Percentiles rank a stretch among this genome's conserved stretches.
Conservation (phyloP, 345 rosid genomes). For the Ceriops zippeliana region DNA sequence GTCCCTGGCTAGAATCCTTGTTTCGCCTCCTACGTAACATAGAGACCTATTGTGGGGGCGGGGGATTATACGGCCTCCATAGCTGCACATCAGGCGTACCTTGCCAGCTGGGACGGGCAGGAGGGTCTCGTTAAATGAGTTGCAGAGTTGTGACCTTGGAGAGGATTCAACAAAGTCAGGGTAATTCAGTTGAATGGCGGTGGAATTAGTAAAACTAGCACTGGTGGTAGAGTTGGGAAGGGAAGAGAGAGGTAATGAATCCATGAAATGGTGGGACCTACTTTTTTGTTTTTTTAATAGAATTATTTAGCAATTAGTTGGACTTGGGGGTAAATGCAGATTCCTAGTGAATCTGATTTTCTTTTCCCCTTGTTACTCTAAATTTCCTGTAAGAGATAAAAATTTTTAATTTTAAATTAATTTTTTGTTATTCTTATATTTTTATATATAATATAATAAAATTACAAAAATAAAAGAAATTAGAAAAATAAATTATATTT, state of each 20-base stretch:
- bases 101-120: conserved; percentile 55
- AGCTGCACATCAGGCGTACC: conserved; percentile 90
- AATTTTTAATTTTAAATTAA: no score
- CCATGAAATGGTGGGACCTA: conserved; percentile 20
- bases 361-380: no score
- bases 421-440: no score
- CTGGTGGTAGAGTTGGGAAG: conserved; percentile 12
- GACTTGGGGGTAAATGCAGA: no score
- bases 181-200: conserved; percentile 26
- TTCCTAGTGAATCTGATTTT: no score
- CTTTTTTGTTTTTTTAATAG: neutral
- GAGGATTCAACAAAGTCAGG: conserved; percentile 45
- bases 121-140: conserved; percentile 35
- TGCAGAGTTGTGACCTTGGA: conserved; percentile 39
- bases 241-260: conserved; percentile 34
- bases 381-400: no score
- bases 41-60: conserved; percentile 84
- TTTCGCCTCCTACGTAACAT: conserved; percentile 72
- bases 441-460: no score
- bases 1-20: conserved; percentile 58
- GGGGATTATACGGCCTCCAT: conserved; percentile 83
- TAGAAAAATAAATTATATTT: no score
- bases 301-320: no score
- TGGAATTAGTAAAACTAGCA: conserved; percentile 16
- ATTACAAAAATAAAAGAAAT: no score